These are phyloP conservation scores for Hanseniaspora vineae DNA, from an alignment of 805 yeast species.

Conservation along the genomic window DNA sequence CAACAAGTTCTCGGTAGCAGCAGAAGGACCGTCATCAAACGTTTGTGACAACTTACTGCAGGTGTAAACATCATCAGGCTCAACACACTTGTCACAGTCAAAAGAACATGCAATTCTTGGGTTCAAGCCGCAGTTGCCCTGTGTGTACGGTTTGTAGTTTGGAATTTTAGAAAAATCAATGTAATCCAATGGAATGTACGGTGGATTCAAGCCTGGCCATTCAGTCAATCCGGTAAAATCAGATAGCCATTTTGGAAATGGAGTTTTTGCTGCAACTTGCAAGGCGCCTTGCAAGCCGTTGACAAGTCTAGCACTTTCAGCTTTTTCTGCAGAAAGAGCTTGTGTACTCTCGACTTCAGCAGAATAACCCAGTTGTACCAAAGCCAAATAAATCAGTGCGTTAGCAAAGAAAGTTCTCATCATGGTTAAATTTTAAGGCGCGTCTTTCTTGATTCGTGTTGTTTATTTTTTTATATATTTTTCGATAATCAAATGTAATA, in stretches of 20 bases:
- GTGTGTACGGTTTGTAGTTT: conserved; percentile 31
- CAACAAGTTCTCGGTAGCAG: conserved; percentile 49
- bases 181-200: conserved; percentile 70
- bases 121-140: conserved; percentile 45
- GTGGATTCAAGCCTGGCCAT: conserved; percentile 88
- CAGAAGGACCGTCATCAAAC: conserved; percentile 92
- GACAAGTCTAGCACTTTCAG: neutral
- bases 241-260: conserved; percentile 70
- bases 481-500: too few relatives aligned
- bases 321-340: neutral
- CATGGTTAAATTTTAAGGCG: too few relatives aligned
- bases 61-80: conserved; percentile 61
- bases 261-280: conserved; percentile 18
- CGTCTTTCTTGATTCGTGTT: too few relatives aligned
- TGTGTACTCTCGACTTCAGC: too few relatives aligned
- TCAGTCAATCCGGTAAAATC: conserved; percentile 56
- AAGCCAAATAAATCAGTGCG: too few relatives aligned
- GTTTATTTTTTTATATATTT: too few relatives aligned
- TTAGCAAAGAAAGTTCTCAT: too few relatives aligned
- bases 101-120: conserved; percentile 56
- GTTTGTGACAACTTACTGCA: conserved; percentile 73
- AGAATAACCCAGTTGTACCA: too few relatives aligned
- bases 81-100: conserved; percentile 73
- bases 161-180: conserved; percentile 47
- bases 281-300: neutral